Evolutionary conservation across 108 stramenopile genomes (phyloP).

Genomic region (Poteriospumella lacustris): DNA sequence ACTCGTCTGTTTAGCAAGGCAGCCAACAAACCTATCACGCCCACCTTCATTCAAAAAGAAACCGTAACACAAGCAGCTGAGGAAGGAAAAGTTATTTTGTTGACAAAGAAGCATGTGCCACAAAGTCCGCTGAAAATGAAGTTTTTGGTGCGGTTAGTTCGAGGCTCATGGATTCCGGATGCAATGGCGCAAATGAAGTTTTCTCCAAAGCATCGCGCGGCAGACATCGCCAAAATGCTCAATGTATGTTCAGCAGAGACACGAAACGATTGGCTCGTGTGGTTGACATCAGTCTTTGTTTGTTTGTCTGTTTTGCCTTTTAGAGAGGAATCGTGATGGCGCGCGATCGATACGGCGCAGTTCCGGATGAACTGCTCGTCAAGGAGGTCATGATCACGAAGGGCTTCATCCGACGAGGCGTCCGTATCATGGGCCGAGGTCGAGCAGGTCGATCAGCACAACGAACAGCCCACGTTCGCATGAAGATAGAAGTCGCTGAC

Average conservation of each 20-base stretch:
- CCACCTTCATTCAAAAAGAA: too few species aligned
- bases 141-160: constrained; percentile 11
- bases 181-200: constrained; percentile 26
- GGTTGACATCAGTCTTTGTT: neutral
- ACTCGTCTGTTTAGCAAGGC: too few species aligned
- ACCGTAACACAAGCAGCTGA: neutral
- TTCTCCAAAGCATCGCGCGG: constrained; percentile 3
- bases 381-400: constrained; percentile 5
- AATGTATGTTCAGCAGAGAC: neutral
- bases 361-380: constrained; percentile 19
- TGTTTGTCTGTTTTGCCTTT: too few species aligned
- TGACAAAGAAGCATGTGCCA: neutral
- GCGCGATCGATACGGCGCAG: neutral
- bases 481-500: neutral
- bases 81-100: neutral
- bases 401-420: neutral
- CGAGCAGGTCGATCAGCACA: neutral
- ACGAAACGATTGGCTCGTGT: too few species aligned
- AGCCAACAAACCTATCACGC: too few species aligned
- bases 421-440: constrained; percentile 25
- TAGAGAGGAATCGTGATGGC: constrained; percentile 4
- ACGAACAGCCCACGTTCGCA: neutral
- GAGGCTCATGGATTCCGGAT: constrained; percentile 16
- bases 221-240: constrained; percentile 18
- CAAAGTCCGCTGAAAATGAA: constrained; percentile 29